Conservation (phyloP, 495 filamentous ascomycete genomes). For the Talaromyces borbonicus region DNA sequence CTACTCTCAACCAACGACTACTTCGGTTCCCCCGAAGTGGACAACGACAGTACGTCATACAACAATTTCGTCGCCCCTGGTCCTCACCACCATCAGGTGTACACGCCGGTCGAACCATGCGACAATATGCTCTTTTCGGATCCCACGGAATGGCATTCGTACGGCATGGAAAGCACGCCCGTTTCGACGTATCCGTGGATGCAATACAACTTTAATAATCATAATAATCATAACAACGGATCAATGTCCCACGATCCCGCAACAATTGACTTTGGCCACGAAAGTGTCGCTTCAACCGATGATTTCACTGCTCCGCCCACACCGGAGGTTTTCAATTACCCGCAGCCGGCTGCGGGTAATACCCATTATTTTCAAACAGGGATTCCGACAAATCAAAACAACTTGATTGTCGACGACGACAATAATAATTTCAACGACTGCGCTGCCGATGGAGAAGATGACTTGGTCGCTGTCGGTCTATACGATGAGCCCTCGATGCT, state of each 20-base stretch:
- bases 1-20: slow-evolving; percentile 4
- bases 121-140: background rate
- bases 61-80: too few species aligned
- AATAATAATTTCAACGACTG: too few species aligned
- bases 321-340: slow-evolving; percentile 40
- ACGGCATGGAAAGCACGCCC: slow-evolving; percentile 1
- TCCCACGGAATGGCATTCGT: background rate
- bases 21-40: too few species aligned
- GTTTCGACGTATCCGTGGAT: slow-evolving; percentile 1
- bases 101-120: slow-evolving; percentile 2
- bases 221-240: too few species aligned
- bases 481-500: slow-evolving; percentile 56
- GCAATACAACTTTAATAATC: too few species aligned
- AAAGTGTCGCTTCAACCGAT: slow-evolving; percentile 31
- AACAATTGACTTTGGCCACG: slow-evolving; percentile 26
- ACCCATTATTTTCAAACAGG: too few species aligned
- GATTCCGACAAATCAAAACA: background rate
- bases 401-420: background rate
- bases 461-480: slow-evolving; percentile 74
- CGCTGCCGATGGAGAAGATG: slow-evolving; percentile 45
- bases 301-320: slow-evolving; percentile 45
- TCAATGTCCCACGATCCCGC: background rate
- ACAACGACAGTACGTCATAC: too few species aligned
- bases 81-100: background rate
- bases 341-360: too few species aligned